Base-by-base conservation (phyloP, 371 early-diverging fungal species). In the Mortierella sp. region DNA sequence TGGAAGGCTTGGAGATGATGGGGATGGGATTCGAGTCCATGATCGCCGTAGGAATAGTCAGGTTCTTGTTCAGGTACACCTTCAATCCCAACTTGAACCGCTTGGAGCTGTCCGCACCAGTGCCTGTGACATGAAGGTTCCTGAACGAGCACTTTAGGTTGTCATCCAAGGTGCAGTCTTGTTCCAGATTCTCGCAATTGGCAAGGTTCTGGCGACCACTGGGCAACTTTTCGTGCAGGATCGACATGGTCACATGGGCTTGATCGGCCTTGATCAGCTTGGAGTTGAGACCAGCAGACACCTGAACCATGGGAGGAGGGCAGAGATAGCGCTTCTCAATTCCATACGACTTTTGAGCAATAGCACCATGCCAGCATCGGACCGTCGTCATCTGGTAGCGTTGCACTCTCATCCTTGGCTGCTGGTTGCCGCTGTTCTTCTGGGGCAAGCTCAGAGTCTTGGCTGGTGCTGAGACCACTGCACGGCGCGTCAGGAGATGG, bases 261-360 rank as follows among this genome's bases (percentile, higher is more conserved):
- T 85, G 83, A 45, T 81, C 69, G 44, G 64, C 45, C 1, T 62
- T 79, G 9, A 82, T 77, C 43, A 80, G 73, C 17, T 67, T 73
- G 14, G 85, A 73, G 44, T 82, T 81, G 37, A 73, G 57, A 17
- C 85, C 82, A 39, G 87, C 84, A 52, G 83, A 78, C 58, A 91
- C 72, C 25, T 85, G 80, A 14, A 91, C 88, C 48, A 90, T 81
- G 12, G 92, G 92, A 34, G 92, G 91, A 34, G 92, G 92, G 65
- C 92, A 92, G 21, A 92, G 79, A 61, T 91, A 92, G 3, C 92
- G 87, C 71, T 92, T 92, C 60, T 92, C 93, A 61, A 86, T 85
- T 40, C 93, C 93, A 63, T 92, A 92, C 3, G 91, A 91, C 80
- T 92, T 92, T 67, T 92, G 93, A 3, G 91, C 92, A 49, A 87